Conservation (phyloP, 2,329 filamentous ascomycete species). For the Aureobasidium namibiae region DNA sequence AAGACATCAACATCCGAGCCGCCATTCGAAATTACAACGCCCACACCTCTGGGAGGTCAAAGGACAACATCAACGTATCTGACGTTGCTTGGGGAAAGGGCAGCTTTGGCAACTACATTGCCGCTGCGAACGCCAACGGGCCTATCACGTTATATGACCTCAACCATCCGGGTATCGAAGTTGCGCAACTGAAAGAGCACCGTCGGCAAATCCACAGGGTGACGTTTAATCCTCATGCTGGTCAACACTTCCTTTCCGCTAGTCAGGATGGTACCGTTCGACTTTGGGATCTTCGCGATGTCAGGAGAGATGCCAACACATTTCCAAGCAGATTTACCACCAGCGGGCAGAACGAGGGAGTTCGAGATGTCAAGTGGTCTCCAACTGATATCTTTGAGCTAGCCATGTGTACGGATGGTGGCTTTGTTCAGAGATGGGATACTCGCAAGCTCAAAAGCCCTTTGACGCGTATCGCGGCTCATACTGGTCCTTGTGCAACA, state of each 20-base stretch:
- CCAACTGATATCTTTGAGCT: slow-evolving; percentile 55
- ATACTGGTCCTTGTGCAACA: slow-evolving; percentile 44
- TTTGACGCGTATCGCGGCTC: slow-evolving; percentile 53
- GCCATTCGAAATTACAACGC: slow-evolving; percentile 43
- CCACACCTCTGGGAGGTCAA: slow-evolving; percentile 9
- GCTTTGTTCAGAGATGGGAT: slow-evolving; percentile 57
- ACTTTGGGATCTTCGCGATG: slow-evolving; percentile 55
- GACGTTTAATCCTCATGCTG: slow-evolving; percentile 56
- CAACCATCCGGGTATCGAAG: slow-evolving; percentile 51
- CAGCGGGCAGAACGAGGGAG: slow-evolving; percentile 50
- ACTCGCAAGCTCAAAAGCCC: slow-evolving; percentile 49
- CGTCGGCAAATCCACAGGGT: slow-evolving; percentile 57
- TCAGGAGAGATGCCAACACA: slow-evolving; percentile 42
- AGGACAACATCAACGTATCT: slow-evolving; percentile 51
- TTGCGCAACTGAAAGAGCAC: slow-evolving; percentile 56
- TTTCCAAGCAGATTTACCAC: slow-evolving; percentile 49
- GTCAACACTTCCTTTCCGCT: slow-evolving; percentile 53
- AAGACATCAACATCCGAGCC: slow-evolving; percentile 56
- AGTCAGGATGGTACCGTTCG: slow-evolving; percentile 57
- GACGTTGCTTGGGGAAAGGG: slow-evolving; percentile 63
- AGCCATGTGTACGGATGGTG: slow-evolving; percentile 57
- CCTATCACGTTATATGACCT: slow-evolving; percentile 59
- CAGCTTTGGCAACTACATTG: slow-evolving; percentile 51
- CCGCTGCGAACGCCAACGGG: slow-evolving; percentile 56
- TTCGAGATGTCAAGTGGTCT: slow-evolving; percentile 58